Percentiles rank a stretch among this genome's conserved stretches.
Evolutionary conservation across 345 rosid species (phyloP).

Genomic region (Linum trigynum): DNA sequence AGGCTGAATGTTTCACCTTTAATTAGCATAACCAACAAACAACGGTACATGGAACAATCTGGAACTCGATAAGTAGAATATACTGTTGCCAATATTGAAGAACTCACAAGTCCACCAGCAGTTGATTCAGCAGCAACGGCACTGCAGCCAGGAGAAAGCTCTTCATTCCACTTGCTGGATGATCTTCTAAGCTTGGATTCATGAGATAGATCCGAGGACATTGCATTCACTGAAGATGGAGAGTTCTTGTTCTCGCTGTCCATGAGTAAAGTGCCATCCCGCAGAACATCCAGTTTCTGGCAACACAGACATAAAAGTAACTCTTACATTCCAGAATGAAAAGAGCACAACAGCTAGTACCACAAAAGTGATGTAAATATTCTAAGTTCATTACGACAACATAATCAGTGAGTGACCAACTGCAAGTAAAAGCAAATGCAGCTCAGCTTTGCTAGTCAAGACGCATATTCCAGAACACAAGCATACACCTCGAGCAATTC

Average conservation of each 20-base stretch:
- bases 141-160: slow-evolving; percentile 58
- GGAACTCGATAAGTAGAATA: slow-evolving; percentile 16
- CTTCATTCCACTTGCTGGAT: slow-evolving; percentile 74
- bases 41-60: neutral
- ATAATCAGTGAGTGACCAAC: neutral
- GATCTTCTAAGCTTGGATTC: slow-evolving; percentile 57
- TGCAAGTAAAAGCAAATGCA: neutral
- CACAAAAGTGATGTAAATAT: neutral
- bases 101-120: slow-evolving; percentile 42
- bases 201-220: slow-evolving; percentile 41
- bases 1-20: neutral
- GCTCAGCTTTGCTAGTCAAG: neutral
- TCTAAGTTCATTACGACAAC: neutral
- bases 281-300: slow-evolving; percentile 48
- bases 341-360: neutral
- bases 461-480: neutral
- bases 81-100: slow-evolving; percentile 39
- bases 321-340: neutral
- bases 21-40: neutral
- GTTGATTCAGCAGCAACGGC: slow-evolving; percentile 66
- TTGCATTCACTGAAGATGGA: slow-evolving; percentile 36
- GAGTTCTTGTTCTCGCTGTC: slow-evolving; percentile 55
- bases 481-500: neutral
- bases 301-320: slow-evolving; percentile 8
- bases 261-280: slow-evolving; percentile 42